A percentile compares a stretch with the other conserved stretches of the same genome.
phyloP scores from a whole-genome alignment of 225 moss, liverwort and hornwort genomes.

The Sphagnum contortum region DNA sequence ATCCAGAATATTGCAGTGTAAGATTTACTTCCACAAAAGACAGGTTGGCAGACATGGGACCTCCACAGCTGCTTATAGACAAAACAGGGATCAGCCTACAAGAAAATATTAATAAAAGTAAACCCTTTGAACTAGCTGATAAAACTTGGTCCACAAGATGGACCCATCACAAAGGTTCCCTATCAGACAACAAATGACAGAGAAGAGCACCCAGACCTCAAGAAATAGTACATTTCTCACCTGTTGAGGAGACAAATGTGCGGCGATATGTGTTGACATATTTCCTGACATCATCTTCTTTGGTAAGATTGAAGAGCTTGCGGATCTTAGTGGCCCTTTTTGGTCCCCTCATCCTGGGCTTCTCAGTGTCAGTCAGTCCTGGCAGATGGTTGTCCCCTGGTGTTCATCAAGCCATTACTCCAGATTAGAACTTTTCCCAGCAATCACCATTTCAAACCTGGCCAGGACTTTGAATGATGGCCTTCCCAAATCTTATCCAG shows the following conservation, averaged over 20 bases:
- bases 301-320: conserved; percentile 79
- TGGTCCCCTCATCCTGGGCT: conserved; percentile 87
- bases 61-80: too few relatives aligned
- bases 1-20: too few relatives aligned
- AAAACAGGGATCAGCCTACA: too few relatives aligned
- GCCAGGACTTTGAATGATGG: background rate
- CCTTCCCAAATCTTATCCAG: too few relatives aligned
- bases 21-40: too few relatives aligned
- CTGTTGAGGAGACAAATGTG: conserved; percentile 52
- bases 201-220: background rate
- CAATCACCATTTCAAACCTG: background rate
- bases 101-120: background rate
- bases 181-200: background rate
- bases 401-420: background rate
- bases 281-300: conserved; percentile 92
- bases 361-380: conserved; percentile 78
- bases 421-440: too few relatives aligned
- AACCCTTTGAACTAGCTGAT: too few relatives aligned
- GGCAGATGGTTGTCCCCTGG: conserved; percentile 72
- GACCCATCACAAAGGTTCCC: too few relatives aligned
- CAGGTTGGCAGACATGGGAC: too few relatives aligned
- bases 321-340: conserved; percentile 89
- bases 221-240: conserved; percentile 12
- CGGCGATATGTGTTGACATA: conserved; percentile 85
- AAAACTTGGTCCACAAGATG: too few relatives aligned